A percentile compares a stretch with the other conserved stretches of the same genome.
phyloP scores from a whole-genome alignment of 2,329 filamentous ascomycete species.

The Hymenoscyphus fraxineus region DNA sequence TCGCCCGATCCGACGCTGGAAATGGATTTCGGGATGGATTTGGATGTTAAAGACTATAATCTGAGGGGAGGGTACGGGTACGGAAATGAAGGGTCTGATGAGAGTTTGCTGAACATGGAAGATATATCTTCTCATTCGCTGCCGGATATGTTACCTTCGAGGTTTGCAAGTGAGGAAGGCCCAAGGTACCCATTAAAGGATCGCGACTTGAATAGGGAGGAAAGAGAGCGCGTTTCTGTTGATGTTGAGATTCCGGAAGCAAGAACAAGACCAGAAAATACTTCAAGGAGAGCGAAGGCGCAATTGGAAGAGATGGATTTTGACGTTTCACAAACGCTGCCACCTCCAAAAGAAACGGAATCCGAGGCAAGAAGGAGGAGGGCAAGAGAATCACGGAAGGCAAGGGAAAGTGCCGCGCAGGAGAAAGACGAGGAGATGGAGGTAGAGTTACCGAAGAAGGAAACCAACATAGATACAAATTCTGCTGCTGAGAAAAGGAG shows the following conservation, averaged over 20 bases:
- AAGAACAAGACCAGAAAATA: not conserved
- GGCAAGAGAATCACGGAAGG: not conserved
- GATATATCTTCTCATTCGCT: not conserved
- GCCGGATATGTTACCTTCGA: not conserved
- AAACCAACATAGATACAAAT: not conserved
- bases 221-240: not conserved
- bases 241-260: not conserved
- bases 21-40: conserved; percentile 9
- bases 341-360: not conserved
- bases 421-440: not conserved
- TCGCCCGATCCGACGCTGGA: conserved; percentile 20
- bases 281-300: not conserved
- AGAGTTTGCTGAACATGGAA: not conserved
- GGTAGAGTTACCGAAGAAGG: not conserved
- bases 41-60: not conserved
- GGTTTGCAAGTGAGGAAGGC: not conserved
- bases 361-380: not conserved
- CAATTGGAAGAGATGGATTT: not conserved
- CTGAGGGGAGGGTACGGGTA: not conserved
- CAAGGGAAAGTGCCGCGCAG: not conserved
- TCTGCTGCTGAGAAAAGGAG: not conserved
- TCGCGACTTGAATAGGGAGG: not conserved
- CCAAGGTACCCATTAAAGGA: not conserved
- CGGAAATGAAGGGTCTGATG: not conserved
- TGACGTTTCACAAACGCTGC: not conserved